Conservation (phyloP, 441 rosid genomes). For the Populus hybrid region DNA sequence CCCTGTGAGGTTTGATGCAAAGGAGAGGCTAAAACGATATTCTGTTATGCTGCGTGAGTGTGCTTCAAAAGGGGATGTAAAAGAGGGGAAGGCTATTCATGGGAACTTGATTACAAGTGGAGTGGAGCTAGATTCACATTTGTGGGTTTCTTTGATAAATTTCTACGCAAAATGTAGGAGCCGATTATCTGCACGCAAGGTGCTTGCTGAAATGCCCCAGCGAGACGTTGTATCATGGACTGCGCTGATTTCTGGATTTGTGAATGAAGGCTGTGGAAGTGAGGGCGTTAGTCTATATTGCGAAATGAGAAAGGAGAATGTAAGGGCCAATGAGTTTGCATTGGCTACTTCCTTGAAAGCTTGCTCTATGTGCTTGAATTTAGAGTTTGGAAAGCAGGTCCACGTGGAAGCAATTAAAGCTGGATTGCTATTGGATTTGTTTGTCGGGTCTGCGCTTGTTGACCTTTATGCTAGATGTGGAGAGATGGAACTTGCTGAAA, state of each 20-base stretch:
- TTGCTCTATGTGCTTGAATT: constrained; percentile 44
- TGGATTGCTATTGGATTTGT: constrained; percentile 65
- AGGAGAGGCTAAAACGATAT: constrained; percentile 25
- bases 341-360: constrained; percentile 63
- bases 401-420: constrained; percentile 55
- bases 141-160: constrained; percentile 59
- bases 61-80: constrained; percentile 28
- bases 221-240: constrained; percentile 79
- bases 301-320: constrained; percentile 43
- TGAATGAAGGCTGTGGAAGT: constrained; percentile 39
- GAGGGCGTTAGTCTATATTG: constrained; percentile 45
- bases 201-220: constrained; percentile 61
- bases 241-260: constrained; percentile 65
- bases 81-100: constrained; percentile 35
- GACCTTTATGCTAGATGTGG: constrained; percentile 84
- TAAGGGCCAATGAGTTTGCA: constrained; percentile 57
- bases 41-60: constrained; percentile 35
- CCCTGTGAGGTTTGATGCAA: background rate
- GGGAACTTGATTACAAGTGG: constrained; percentile 24
- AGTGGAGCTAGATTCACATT: constrained; percentile 37
- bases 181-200: constrained; percentile 38
- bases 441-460: constrained; percentile 71
- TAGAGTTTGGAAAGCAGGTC: constrained; percentile 64
- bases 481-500: constrained; percentile 56
- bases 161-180: constrained; percentile 60